A percentile compares a stretch with the other conserved stretches of the same genome.
Evolutionary conservation across 106 monocot species (phyloP).

Genomic region (Ottelia alismoides): DNA sequence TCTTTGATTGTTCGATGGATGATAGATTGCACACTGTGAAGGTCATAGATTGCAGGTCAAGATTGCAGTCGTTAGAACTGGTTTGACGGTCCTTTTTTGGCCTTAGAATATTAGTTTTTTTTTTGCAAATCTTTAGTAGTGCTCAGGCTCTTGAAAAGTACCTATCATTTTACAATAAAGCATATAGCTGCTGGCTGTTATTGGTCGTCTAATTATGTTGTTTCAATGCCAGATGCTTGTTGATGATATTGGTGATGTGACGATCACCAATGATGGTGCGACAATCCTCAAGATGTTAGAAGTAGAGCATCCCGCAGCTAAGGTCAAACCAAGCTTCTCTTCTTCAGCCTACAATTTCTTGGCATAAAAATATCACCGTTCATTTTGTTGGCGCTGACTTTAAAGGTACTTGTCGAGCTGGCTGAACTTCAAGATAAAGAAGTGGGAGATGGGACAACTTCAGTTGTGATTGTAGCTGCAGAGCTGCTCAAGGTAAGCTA

Average conservation of each 20-base stretch:
- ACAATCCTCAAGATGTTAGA: constrained; percentile 99
- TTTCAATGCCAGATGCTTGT: constrained; percentile 68
- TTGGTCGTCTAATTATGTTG: not conserved
- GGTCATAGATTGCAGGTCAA: no score
- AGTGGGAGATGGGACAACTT: constrained; percentile 95
- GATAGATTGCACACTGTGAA: no score
- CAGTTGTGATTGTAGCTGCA: constrained; percentile 80
- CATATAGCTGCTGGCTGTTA: no score
- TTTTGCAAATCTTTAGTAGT: no score
- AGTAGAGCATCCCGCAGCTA: constrained; percentile 97
- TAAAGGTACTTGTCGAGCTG: constrained; percentile 83
- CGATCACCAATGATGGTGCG: constrained; percentile 96
- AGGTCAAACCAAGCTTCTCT: constrained; percentile 27
- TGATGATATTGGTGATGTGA: constrained; percentile 99
- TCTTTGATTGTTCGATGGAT: no score
- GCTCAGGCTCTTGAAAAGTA: no score
- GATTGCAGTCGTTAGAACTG: no score
- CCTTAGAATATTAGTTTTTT: no score
- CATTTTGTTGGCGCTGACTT: not conserved
- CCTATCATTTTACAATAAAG: no score
- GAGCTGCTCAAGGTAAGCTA: constrained; percentile 89
- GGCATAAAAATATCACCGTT: not conserved
- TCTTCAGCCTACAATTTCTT: not conserved
- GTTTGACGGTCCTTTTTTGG: no score
- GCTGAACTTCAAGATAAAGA: constrained; percentile 94